Evolutionary conservation across 1,284 basidiomycete species (phyloP).

Genomic region (Rhodotorula sp.): DNA sequence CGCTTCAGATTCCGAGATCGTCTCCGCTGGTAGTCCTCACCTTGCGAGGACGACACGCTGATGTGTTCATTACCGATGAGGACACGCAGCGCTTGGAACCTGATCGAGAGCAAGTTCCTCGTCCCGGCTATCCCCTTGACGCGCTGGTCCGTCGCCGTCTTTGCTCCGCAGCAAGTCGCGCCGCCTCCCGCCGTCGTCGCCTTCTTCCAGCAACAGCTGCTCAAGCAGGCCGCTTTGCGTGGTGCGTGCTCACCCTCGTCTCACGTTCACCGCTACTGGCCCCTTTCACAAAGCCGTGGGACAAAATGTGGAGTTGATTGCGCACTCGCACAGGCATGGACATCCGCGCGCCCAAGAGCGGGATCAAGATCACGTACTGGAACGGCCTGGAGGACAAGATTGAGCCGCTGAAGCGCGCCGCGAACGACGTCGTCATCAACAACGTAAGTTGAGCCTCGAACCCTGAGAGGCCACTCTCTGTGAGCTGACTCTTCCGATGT

Average conservation of each 20-base stretch:
- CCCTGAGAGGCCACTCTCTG: too few relatives aligned
- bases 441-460: not conserved
- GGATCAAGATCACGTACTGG: constrained; percentile 3
- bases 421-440: constrained; percentile 1
- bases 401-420: constrained; percentile 1
- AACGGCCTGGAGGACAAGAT: not conserved
- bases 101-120: constrained; percentile 45
- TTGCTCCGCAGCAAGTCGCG: constrained; percentile 40
- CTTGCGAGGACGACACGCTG: too few relatives aligned
- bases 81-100: constrained; percentile 21
- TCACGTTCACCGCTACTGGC: too few relatives aligned
- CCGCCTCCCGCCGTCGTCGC: constrained; percentile 43
- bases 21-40: not conserved
- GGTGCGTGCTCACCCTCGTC: constrained; percentile 9
- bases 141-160: constrained; percentile 50
- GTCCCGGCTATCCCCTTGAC: constrained; percentile 45
- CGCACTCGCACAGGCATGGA: constrained; percentile 26
- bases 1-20: not conserved
- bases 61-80: too few relatives aligned
- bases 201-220: constrained; percentile 38
- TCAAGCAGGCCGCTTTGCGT: constrained; percentile 12
- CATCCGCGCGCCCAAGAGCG: not conserved
- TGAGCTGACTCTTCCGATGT: not conserved
- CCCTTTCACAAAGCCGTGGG: too few relatives aligned
- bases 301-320: too few relatives aligned